phyloP scores from a whole-genome alignment of 2,329 filamentous ascomycete genomes.

The Corniculantispora saksenae region DNA sequence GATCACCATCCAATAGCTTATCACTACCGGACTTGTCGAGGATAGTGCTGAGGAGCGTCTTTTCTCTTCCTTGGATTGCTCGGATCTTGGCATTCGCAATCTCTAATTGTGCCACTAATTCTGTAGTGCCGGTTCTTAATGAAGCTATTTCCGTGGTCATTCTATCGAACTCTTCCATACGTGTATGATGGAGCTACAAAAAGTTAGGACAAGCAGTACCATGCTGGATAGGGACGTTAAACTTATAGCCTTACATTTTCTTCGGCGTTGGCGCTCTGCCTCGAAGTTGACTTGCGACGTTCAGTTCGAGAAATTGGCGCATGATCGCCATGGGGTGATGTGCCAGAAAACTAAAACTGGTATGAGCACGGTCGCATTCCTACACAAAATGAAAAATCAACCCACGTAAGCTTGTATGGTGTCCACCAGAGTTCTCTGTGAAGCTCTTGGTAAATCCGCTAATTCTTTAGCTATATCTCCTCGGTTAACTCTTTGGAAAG shows the following conservation, averaged over 20 bases:
- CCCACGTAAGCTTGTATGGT: not conserved
- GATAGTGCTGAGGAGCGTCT: not conserved
- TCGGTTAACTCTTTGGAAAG: not conserved
- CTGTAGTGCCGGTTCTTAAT: not conserved
- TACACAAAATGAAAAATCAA: no score
- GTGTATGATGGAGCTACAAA: not conserved
- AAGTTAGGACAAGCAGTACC: no score
- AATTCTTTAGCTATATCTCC: no score
- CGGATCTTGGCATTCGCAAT: not conserved
- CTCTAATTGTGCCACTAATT: not conserved
- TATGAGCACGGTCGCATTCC: no score
- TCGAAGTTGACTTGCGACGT: no score
- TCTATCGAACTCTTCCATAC: not conserved
- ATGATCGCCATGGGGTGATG: not conserved
- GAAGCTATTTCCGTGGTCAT: not conserved
- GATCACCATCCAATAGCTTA: not conserved
- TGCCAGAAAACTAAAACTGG: no score
- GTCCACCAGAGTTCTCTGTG: not conserved
- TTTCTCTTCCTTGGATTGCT: not conserved
- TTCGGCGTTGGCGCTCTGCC: no score
- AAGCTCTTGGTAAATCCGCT: not conserved
- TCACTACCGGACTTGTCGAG: not conserved
- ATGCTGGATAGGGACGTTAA: no score
- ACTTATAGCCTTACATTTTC: no score
- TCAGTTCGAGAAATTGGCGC: not conserved